Evolutionary conservation across 768 basidiomycete species (phyloP), one percentile per base, ranked within the genome.

Genomic region (Pholiota microspora): DNA sequence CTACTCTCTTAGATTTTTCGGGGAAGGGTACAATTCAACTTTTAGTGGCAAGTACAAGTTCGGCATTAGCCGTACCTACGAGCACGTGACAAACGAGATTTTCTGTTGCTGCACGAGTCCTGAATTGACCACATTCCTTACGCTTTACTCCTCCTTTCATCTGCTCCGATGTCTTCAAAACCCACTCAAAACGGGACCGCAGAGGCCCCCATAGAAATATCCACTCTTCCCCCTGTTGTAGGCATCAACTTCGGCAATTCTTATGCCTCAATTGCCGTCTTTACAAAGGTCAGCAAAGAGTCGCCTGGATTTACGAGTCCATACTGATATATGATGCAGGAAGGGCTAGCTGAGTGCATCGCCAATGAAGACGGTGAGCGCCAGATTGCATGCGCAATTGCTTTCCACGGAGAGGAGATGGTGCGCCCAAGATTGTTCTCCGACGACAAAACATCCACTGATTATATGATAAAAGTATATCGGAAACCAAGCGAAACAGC

Each of bases 361-460:
- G 97, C 95, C 4, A 98, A 98, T 68, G 95, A 98, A 68, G 96
- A 98, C 68, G 96, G 97, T 27, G 96, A 98, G 67, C 88, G 97
- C 28, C 96, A 99, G 74, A 98, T 99, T 64, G 94, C 94, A 0
- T 93, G 92, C 67, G 94, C 94, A 24, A 77, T 98, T 51, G 84
- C 94, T 0, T 98, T 96, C 69, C 83, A 84, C 35, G 94, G 93
- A 24, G 92, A 96, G 70, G 90, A 98, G 70, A 85, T 88, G 68
- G 94, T 93, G 65, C 62, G 88, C 78, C 21, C 21, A 18, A 23
- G 10, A 35, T 27, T 7, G 45, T 23, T 28, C 24, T 58, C 12
- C 55, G 52, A n/a, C n/a, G 4, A 18, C 34, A 12, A 29, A 2
- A 40, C 49, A 27, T 28, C 24, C 54, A 51, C 55, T 59, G 49